Conservation (phyloP, 805 yeast genomes). For the Candida insectalens region DNA sequence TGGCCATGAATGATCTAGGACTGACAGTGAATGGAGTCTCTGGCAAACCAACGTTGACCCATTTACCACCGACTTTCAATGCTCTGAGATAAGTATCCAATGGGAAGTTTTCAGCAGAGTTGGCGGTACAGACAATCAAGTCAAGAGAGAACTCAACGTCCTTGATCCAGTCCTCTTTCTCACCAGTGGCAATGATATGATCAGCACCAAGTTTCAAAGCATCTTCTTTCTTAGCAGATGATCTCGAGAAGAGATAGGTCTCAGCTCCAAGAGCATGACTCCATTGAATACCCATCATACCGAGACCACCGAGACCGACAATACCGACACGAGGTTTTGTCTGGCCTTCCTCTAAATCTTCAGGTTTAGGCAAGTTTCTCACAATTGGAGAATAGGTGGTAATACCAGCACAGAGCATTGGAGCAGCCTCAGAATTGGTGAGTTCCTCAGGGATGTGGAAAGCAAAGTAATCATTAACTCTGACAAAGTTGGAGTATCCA, state of each 20-base stretch:
- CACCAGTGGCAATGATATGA: constrained; percentile 40
- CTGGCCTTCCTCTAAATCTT: constrained; percentile 22
- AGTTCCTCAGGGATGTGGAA: constrained; percentile 53
- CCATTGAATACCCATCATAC: constrained; percentile 52
- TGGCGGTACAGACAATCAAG: constrained; percentile 43
- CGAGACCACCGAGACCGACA: constrained; percentile 60
- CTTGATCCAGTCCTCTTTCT: constrained; percentile 24
- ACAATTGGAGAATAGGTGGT: constrained; percentile 62
- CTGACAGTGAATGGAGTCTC: constrained; percentile 32
- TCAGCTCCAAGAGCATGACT: constrained; percentile 58
- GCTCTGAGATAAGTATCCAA: constrained; percentile 36
- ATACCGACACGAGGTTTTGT: constrained; percentile 39
- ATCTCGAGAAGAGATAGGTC: constrained; percentile 48
- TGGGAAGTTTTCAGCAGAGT: constrained; percentile 39
- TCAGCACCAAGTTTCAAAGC: constrained; percentile 48
- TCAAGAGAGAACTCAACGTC: constrained; percentile 30
- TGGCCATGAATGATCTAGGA: constrained; percentile 31
- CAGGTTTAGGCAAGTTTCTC: constrained; percentile 27
- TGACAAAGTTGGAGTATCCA: constrained; percentile 60
- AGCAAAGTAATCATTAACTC: constrained; percentile 54
- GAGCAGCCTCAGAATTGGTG: constrained; percentile 50
- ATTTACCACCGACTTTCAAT: constrained; percentile 48
- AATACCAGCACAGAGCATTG: constrained; percentile 70
- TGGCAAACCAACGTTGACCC: constrained; percentile 64
- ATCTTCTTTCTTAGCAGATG: constrained; percentile 37